Evolutionary conservation across 305 asterid genomes (phyloP).

Genomic region (Striga hermonthica): DNA sequence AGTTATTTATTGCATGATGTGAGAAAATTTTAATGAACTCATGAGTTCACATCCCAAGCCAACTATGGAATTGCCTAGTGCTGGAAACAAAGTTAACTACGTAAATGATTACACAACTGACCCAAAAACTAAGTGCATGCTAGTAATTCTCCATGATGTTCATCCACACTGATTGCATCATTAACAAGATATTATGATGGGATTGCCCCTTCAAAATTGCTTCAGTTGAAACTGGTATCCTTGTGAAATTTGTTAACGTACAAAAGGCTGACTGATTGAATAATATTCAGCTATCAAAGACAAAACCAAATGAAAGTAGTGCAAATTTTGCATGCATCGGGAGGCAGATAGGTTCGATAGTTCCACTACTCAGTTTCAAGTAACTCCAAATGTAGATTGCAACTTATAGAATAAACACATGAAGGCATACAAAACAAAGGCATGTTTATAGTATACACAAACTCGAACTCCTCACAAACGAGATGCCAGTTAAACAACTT

Average conservation of each 20-base stretch:
- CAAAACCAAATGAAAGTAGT: conserved; percentile 2
- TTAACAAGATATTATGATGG: neutral
- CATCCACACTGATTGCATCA: neutral
- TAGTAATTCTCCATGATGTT: neutral
- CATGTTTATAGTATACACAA: neutral
- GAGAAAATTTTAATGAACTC: conserved; percentile 2
- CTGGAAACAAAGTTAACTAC: too few relatives aligned
- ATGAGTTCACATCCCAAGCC: conserved; percentile 8
- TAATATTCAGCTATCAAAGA: neutral
- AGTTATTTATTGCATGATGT: conserved; percentile 30
- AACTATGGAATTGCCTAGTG: conserved; percentile 2
- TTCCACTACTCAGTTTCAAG: too few relatives aligned
- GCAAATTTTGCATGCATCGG: neutral
- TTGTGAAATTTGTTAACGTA: neutral
- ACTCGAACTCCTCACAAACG: too few relatives aligned
- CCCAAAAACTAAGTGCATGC: conserved; percentile 7
- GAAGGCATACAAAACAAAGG: too few relatives aligned
- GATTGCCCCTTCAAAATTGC: neutral
- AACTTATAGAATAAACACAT: too few relatives aligned
- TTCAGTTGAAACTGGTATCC: conserved; percentile 6
- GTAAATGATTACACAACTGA: neutral
- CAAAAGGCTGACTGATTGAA: conserved; percentile 1
- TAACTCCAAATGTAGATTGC: too few relatives aligned
- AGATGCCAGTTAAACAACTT: conserved; percentile 25
- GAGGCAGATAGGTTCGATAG: too few relatives aligned